Base-by-base conservation (phyloP, 1,284 basidiomycete species). In the Apiotrichum siamense region DNA sequence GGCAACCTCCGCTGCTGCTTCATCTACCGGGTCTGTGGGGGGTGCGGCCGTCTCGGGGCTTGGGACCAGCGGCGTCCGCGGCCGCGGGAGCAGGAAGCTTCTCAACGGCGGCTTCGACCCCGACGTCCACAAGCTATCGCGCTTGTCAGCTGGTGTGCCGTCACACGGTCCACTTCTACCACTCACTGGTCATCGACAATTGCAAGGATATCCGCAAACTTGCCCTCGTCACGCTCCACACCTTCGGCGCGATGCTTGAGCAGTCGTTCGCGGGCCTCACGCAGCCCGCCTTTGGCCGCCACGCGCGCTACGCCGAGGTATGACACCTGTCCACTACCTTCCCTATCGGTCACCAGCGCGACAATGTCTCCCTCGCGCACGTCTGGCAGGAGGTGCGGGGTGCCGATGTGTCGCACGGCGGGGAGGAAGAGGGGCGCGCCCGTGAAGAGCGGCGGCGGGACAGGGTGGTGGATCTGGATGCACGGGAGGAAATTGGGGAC, bases 381-480 rank as follows among this genome's bases (percentile, higher is more conserved):
- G 44, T 71, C 63, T 0, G 72, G 71, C 6, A 74, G 42, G 7
- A 66, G 59, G 40, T 60, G 61, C 2, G 68, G 68, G n/a, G 55
- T 57, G 12, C 47, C 46, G 23, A 73, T 61, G 51, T 73, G 65
- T 10, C 64, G 54, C 10, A 74, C 65, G 7, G 72, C 72, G 1
- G 69, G 65, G 15, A 73, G 61, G 61, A 74, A 74, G 7, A 74
- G 58, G 0, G 72, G 69, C 31, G 81, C 51, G 82, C 87, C 45
- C 74, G 70, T 47, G 77, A 72, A 44, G 4, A 74, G 58, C 3
- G 71, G 71, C 15, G 71, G 67, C 18, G 72, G 71, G 13, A 72
- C 57, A 2, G 70, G 70, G 32, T 65, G 44, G 40, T 72, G 68
- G 15, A 74, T 52, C 42, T 71, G 66, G 27, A 74, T 47, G 4